phyloP scores from a whole-genome alignment of 2,329 filamentous ascomycete genomes.

The Colletotrichum cuscutae region DNA sequence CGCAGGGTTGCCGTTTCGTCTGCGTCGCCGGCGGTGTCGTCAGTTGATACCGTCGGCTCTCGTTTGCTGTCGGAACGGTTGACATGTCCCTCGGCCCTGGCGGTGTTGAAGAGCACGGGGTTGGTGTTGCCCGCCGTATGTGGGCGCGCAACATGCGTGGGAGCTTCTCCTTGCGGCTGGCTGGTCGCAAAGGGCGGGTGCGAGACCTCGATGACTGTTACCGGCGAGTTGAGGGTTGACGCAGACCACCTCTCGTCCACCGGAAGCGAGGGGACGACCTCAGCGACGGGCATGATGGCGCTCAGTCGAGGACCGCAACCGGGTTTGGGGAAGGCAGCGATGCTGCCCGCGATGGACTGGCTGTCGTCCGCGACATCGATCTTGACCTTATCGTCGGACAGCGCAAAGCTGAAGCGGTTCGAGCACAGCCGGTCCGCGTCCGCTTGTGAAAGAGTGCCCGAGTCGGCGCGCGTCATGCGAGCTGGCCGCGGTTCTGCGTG shows the following conservation, averaged over 20 bases:
- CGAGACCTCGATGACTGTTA: conserved; percentile 16
- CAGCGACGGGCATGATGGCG: conserved; percentile 52
- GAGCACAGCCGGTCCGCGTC: conserved; percentile 29
- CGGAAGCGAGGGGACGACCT: conserved; percentile 42
- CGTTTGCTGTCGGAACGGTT: background rate
- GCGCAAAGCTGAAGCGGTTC: conserved; percentile 17
- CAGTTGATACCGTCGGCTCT: background rate
- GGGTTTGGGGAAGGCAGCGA: conserved; percentile 13
- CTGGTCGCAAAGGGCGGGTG: background rate
- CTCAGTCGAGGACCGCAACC: conserved; percentile 41
- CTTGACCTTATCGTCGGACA: background rate
- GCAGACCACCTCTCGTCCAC: conserved; percentile 33
- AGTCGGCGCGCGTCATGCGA: conserved; percentile 26
- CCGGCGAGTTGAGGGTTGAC: conserved; percentile 28
- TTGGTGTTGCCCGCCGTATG: conserved; percentile 10
- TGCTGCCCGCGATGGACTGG: conserved; percentile 25
- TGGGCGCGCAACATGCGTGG: conserved; percentile 7
- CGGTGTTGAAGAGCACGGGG: background rate
- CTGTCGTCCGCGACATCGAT: background rate
- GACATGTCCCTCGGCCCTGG: background rate
- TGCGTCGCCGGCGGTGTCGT: background rate
- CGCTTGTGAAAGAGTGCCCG: conserved; percentile 30
- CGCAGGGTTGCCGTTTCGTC: conserved; percentile 16
- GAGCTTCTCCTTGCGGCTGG: background rate
- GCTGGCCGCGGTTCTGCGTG: background rate